Evolutionary conservation across 2,329 filamentous ascomycete species (phyloP).

Genomic region (Paraphoma sp.): DNA sequence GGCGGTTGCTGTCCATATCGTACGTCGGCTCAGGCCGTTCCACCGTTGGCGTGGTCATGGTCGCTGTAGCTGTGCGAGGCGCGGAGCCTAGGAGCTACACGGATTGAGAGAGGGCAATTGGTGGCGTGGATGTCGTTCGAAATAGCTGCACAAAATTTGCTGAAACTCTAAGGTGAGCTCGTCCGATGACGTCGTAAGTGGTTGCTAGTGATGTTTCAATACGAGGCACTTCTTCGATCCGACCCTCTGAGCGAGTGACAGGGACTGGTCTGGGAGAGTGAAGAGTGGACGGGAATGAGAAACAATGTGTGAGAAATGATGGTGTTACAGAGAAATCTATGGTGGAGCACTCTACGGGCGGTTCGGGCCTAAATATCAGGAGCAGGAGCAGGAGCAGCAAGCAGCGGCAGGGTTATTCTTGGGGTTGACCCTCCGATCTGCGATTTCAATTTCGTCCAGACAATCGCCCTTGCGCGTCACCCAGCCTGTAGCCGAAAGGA

Average conservation of each 20-base stretch:
- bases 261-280: background rate
- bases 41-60: conserved; percentile 44
- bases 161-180: conserved; percentile 3
- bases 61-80: conserved; percentile 12
- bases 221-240: background rate
- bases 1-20: conserved; percentile 37
- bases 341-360: background rate
- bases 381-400: conserved; percentile 12
- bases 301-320: background rate
- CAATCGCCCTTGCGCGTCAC: conserved; percentile 10
- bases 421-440: conserved; percentile 24
- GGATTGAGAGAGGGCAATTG: background rate
- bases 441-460: conserved; percentile 23
- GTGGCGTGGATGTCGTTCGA: background rate
- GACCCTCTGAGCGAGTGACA: conserved; percentile 6
- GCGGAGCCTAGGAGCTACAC: background rate
- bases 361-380: conserved; percentile 19
- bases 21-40: conserved; percentile 47
- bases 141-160: background rate
- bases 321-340: background rate
- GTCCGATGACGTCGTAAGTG: conserved; percentile 13
- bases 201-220: background rate
- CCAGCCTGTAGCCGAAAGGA: conserved; percentile 14
- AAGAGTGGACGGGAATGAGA: background rate
- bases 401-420: conserved; percentile 19